phyloP scores from a whole-genome alignment of 2,329 filamentous ascomycete species.

The Leptographium wingfieldii region DNA sequence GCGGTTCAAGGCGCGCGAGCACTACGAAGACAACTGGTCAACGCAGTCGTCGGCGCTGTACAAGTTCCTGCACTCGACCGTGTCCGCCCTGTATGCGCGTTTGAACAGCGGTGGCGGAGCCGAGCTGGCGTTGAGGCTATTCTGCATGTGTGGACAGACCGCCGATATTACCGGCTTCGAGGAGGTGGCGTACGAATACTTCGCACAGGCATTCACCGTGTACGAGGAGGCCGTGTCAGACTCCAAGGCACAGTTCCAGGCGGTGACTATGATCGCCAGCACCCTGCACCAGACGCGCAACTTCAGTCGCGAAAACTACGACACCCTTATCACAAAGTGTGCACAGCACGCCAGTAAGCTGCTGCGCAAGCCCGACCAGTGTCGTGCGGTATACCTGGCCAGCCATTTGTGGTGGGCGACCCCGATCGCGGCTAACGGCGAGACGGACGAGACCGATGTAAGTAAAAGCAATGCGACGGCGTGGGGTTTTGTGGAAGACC shows the following conservation, averaged over 20 bases:
- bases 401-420: slow-evolving; percentile 98
- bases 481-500: background rate
- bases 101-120: slow-evolving; percentile 60
- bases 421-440: slow-evolving; percentile 61
- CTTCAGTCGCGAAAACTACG: slow-evolving; percentile 95
- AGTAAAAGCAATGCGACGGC: slow-evolving; percentile 21
- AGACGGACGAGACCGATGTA: slow-evolving; percentile 71
- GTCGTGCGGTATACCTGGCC: slow-evolving; percentile 87
- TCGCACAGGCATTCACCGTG: slow-evolving; percentile 93
- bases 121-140: slow-evolving; percentile 78
- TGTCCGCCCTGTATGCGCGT: slow-evolving; percentile 78
- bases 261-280: slow-evolving; percentile 85
- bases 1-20: slow-evolving; percentile 79
- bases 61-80: slow-evolving; percentile 85
- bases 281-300: slow-evolving; percentile 78
- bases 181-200: slow-evolving; percentile 95
- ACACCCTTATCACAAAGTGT: slow-evolving; percentile 95
- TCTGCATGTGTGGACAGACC: slow-evolving; percentile 83
- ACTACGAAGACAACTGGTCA: slow-evolving; percentile 56
- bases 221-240: slow-evolving; percentile 96
- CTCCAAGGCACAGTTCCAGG: slow-evolving; percentile 93
- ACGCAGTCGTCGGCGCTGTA: slow-evolving; percentile 64
- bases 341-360: slow-evolving; percentile 94
- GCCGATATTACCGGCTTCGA: slow-evolving; percentile 87
- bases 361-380: slow-evolving; percentile 95